Evolutionary conservation across 208 protist genomes (phyloP).

Genomic region (Trypanosoma boissoni): DNA sequence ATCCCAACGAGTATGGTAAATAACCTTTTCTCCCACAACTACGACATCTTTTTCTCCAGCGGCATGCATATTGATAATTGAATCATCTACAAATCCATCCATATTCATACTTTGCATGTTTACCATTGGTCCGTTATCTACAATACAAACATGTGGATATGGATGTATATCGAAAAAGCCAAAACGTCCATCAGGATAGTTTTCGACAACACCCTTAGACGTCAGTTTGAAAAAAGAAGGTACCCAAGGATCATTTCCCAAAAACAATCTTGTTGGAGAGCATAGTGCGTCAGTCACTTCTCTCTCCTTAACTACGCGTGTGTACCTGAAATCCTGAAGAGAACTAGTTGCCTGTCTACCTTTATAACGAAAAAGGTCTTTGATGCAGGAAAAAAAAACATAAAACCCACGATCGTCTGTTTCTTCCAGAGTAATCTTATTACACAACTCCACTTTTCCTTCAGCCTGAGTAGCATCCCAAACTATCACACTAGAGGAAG

Average conservation of each 20-base stretch:
- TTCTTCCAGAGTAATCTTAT: slow-evolving; percentile 32
- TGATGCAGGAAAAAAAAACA: slow-evolving; percentile 44
- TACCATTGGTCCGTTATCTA: slow-evolving; percentile 15
- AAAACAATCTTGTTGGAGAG: slow-evolving; percentile 13
- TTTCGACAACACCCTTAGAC: slow-evolving; percentile 2
- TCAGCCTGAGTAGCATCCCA: slow-evolving; percentile 21
- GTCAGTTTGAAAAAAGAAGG: slow-evolving; percentile 6
- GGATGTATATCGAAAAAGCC: slow-evolving; percentile 13
- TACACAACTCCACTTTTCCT: not conserved
- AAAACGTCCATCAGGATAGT: slow-evolving; percentile 8
- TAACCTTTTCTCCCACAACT: not conserved
- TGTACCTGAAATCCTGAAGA: slow-evolving; percentile 20
- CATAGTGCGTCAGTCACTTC: slow-evolving; percentile 3
- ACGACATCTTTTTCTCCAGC: not conserved
- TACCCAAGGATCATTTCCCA: slow-evolving; percentile 5
- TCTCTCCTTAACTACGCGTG: slow-evolving; percentile 2
- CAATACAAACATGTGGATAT: slow-evolving; percentile 13
- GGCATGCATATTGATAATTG: slow-evolving; percentile 14
- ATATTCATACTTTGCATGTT: not conserved
- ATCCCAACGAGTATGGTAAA: slow-evolving; percentile 16
- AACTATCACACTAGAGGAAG: slow-evolving; percentile 34
- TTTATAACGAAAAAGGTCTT: slow-evolving; percentile 1
- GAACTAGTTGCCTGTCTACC: not conserved
- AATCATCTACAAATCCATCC: not conserved
- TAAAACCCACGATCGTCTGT: slow-evolving; percentile 50